Base-by-base conservation (phyloP, 148 eudicot species). In the Diospyros lotus region DNA sequence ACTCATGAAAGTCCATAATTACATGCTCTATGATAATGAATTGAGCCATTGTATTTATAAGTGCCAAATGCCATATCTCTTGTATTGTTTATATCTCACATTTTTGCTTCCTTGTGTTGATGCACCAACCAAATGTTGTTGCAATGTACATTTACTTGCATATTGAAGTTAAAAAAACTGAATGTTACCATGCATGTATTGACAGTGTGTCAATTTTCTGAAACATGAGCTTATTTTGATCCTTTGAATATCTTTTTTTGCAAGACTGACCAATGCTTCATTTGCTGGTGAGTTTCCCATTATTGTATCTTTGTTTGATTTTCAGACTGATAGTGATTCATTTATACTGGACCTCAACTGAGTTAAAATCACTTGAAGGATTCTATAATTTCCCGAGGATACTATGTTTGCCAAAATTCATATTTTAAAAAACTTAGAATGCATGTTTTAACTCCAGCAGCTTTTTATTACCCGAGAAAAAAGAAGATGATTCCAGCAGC, bases 181-280 rank as follows among this genome's bases (percentile, higher is more conserved):
- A 28, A 71, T 50, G 9, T 50, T 58, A 40, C 38, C 28, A 15
- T 4, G 56, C 63, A 60, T 76, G 60, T 79, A 66, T 46, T 71
- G 54, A 14, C 58, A 45, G 52, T 59, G 64, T 40, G 60, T 39
- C 15, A 59, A 75, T 68, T 68, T 67, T 62, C 73, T 59, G 10
- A 58, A 54, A 39, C 12, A 4, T 54, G 46, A 45, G 41, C 67
- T 69, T 69, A 17, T 72, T 13, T 52, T 72, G 15, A 6, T 69
- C 14, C 5, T 18, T 76, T 39, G 9, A 58, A 12, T 67, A 11
- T 68, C 51, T 73, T 61, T 72, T 28, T 53, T 84, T 83, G 86
- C 91, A 92, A 94, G 92, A 54, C 61, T 91, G 71, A 81, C 70
- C 80, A 83, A 90, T 72, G 66, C 71, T 45, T 87, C 96, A 7